Evolutionary conservation across 345 rosid species (phyloP), one percentile per base, ranked within the genome.

Genomic region (Stellera chamaejasme): DNA sequence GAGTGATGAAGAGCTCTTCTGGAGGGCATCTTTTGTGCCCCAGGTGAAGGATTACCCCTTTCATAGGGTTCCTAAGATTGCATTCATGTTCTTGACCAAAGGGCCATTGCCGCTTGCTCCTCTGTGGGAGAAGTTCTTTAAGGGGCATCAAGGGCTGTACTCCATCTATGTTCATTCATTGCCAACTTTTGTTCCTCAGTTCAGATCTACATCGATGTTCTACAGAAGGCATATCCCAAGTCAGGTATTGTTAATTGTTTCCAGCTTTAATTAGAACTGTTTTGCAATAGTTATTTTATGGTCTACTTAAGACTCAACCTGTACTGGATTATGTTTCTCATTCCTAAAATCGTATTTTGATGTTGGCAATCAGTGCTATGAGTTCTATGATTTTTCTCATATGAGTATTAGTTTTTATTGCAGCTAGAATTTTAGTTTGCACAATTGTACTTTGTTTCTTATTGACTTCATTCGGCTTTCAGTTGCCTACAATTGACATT

Each of bases 61-160:
- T 64, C 53, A 26, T 53, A 82, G 99, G 66, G 75, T 78, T 62
- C 90, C 96, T 0, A 90, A 93, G 83, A 65, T 93, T 76, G 97
- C 95, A 9, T 90, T 90, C 58, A 87, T 93, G 99, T 93, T 93
- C 80, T 82, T 93, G 82, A 74, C 97, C 2, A 85, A 82, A 72
- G 99, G 96, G 28, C 90, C 97, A 0, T 68, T 93, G 78, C 99
- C 97, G 0, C 79, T 93, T 68, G 84, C 82, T 56, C 75, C 80
- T 67, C 85, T 93, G 19, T 93, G 97, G 99, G 99, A 93, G 77
- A 85, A 76, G 77, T 90, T 93, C 71, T 62, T 93, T 5, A 80
- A 71, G 65, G 99, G 96, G 16, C 81, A 90, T 39, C 77, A 79
- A 65, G 88, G 76, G 66, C 73, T 69, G 49, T 93, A 83, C 74